Percentiles rank a stretch among this genome's conserved stretches.
These are phyloP conservation scores for Fusarium robinianum DNA, from an alignment of 2,329 filamentous ascomycete genomes.

Conservation along the genomic window DNA sequence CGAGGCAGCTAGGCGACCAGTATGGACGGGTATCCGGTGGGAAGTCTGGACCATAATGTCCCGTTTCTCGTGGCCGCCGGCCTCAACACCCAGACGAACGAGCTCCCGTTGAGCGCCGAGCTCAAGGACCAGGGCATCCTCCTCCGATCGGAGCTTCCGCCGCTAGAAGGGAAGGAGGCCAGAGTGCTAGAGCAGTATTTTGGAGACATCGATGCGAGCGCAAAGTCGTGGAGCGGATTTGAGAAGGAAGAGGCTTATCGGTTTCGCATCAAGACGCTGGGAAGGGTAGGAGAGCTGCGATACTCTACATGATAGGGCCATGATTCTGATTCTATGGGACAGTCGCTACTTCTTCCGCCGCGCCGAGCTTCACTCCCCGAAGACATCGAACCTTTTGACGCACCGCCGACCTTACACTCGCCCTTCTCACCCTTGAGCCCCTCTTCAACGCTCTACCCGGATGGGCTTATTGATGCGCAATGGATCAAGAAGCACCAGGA, in stretches of 20 bases:
- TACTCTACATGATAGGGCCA: slow-evolving; percentile 19
- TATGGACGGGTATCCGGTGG: slow-evolving; percentile 80
- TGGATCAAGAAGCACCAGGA: slow-evolving; percentile 93
- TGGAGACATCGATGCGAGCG: slow-evolving; percentile 64
- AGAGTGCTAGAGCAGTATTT: slow-evolving; percentile 69
- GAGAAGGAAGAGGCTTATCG: slow-evolving; percentile 56
- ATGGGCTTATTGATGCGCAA: slow-evolving; percentile 78
- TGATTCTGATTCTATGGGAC: slow-evolving; percentile 36
- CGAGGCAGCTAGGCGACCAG: slow-evolving; percentile 26
- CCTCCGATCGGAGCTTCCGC: slow-evolving; percentile 72
- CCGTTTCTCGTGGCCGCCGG: slow-evolving; percentile 84
- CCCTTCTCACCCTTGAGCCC: slow-evolving; percentile 90
- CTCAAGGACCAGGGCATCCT: slow-evolving; percentile 63
- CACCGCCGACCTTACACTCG: slow-evolving; percentile 73
- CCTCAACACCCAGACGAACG: slow-evolving; percentile 53
- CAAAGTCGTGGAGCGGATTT: slow-evolving; percentile 69
- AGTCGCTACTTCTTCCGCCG: slow-evolving; percentile 62
- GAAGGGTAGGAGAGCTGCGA: slow-evolving; percentile 67
- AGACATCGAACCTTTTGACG: slow-evolving; percentile 52
- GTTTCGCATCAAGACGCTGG: slow-evolving; percentile 74
- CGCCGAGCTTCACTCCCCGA: slow-evolving; percentile 60
- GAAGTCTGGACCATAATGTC: slow-evolving; percentile 85
- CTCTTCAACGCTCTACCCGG: slow-evolving; percentile 80
- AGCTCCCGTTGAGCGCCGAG: slow-evolving; percentile 51
- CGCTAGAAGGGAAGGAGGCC: slow-evolving; percentile 67